Evolutionary conservation across 768 basidiomycete species (phyloP).

Genomic region (Hericium erinaceus): DNA sequence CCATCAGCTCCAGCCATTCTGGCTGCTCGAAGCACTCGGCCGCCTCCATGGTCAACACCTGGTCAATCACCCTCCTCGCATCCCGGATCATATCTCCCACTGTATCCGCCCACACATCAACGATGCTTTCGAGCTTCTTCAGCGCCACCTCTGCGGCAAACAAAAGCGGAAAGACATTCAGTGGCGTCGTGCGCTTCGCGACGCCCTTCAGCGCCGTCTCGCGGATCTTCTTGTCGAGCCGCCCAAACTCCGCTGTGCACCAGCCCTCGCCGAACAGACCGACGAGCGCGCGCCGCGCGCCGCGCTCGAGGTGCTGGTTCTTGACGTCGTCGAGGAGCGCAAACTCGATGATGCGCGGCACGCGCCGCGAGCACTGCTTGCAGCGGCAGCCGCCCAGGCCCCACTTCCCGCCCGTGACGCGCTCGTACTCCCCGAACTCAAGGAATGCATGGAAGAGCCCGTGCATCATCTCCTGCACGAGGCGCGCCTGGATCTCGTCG

Average conservation of each 20-base stretch:
- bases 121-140: slow-evolving; percentile 40
- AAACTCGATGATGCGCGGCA: slow-evolving; percentile 79
- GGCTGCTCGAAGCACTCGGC: slow-evolving; percentile 55
- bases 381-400: slow-evolving; percentile 80
- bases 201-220: slow-evolving; percentile 68
- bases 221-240: slow-evolving; percentile 53
- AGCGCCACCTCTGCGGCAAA: slow-evolving; percentile 57
- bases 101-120: slow-evolving; percentile 65
- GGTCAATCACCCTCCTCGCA: slow-evolving; percentile 54
- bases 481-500: slow-evolving; percentile 72
- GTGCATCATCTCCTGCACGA: slow-evolving; percentile 84
- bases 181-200: slow-evolving; percentile 53
- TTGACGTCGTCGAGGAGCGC: slow-evolving; percentile 67
- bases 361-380: slow-evolving; percentile 71
- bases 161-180: slow-evolving; percentile 60
- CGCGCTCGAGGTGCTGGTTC: slow-evolving; percentile 60
- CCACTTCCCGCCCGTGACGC: slow-evolving; percentile 67
- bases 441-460: slow-evolving; percentile 82
- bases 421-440: slow-evolving; percentile 71
- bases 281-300: slow-evolving; percentile 67
- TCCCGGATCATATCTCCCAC: slow-evolving; percentile 58
- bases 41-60: slow-evolving; percentile 47
- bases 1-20: slow-evolving; percentile 72
- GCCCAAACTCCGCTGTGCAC: slow-evolving; percentile 76
- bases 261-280: slow-evolving; percentile 85